Conservation (phyloP, 441 rosid genomes). For the Raphanus hybrid region DNA sequence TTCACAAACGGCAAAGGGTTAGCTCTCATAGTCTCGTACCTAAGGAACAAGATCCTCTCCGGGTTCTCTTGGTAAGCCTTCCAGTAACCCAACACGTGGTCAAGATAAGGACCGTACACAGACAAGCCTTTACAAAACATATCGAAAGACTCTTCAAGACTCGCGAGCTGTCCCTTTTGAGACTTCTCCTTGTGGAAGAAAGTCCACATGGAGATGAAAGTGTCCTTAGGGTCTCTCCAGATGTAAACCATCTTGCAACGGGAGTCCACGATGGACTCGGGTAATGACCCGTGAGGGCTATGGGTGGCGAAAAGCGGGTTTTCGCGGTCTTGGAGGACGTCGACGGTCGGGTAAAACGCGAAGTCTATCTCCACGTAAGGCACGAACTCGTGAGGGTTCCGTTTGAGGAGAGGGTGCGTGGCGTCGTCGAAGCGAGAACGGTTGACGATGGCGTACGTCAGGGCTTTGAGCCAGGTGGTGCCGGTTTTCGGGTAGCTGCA, state of each 20-base stretch:
- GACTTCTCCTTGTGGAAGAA: slow-evolving; percentile 34
- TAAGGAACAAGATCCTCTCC: slow-evolving; percentile 38
- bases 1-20: slow-evolving; percentile 42
- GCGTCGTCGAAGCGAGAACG: slow-evolving; percentile 33
- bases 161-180: slow-evolving; percentile 16
- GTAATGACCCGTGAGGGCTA: slow-evolving; percentile 41
- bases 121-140: slow-evolving; percentile 40
- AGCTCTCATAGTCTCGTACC: slow-evolving; percentile 44
- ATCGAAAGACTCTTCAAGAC: slow-evolving; percentile 40
- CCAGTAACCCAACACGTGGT: slow-evolving; percentile 45
- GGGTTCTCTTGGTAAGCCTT: slow-evolving; percentile 37
- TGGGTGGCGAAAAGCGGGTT: slow-evolving; percentile 46
- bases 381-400: slow-evolving; percentile 46
- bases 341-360: slow-evolving; percentile 43
- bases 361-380: slow-evolving; percentile 48
- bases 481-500: slow-evolving; percentile 51
- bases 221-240: slow-evolving; percentile 53
- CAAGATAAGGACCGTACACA: slow-evolving; percentile 43
- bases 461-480: slow-evolving; percentile 59
- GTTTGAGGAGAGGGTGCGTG: slow-evolving; percentile 39
- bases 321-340: slow-evolving; percentile 33
- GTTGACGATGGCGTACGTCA: slow-evolving; percentile 42
- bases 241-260: slow-evolving; percentile 51
- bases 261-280: slow-evolving; percentile 39
- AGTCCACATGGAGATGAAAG: slow-evolving; percentile 49